Base-by-base conservation (phyloP, 2,329 filamentous ascomycete genomes). In the Colletotrichum liriopes region DNA sequence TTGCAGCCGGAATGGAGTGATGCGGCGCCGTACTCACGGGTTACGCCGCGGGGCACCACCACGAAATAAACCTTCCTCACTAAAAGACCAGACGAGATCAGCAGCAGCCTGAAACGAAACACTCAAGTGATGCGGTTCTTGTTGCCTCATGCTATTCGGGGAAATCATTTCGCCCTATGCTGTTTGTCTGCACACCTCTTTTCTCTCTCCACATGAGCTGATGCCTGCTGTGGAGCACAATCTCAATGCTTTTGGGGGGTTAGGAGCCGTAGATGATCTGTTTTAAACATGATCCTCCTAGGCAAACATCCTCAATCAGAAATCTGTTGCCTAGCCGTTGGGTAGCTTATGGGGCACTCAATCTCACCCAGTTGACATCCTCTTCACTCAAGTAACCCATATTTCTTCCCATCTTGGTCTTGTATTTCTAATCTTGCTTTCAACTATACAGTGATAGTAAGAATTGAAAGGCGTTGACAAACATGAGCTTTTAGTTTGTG, bases 201-300 rank as follows among this genome's bases (percentile, higher is more conserved):
- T 5, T 26, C 9, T 20, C n/a, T n/a, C 9, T n/a, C 26, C 2
- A 23, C 9, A 4, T 7, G 12, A 12, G 45, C n/a, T 49, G 47
- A 49, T 12, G 47, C n/a, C 11, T 49, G n/a, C 47, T 23, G 47
- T 23, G 45, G n/a, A 26, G 45, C 45, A 49, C 8, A 11, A 9
- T 14, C 45, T 26, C n/a, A 23, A 29, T 6, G 2, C 2, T 2
- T 29, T 2, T 29, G 16, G 47, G 14, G 14, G 5, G 8, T 26
- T 2, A 51, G 12, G 2, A 16, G 26, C 16, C 2, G 14, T 14
- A 1, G 5, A 12, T 5, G 23, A 2, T 2, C 0, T 8, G 9
- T 26, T 26, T 12, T 14, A 0, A 12, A 5, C 5, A 8, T 0
- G 23, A 5, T 16, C 0, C 5, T 18, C 5, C 2, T 1, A 20